Conservation (phyloP, 495 filamentous ascomycete genomes). For the Podospora sp. region DNA sequence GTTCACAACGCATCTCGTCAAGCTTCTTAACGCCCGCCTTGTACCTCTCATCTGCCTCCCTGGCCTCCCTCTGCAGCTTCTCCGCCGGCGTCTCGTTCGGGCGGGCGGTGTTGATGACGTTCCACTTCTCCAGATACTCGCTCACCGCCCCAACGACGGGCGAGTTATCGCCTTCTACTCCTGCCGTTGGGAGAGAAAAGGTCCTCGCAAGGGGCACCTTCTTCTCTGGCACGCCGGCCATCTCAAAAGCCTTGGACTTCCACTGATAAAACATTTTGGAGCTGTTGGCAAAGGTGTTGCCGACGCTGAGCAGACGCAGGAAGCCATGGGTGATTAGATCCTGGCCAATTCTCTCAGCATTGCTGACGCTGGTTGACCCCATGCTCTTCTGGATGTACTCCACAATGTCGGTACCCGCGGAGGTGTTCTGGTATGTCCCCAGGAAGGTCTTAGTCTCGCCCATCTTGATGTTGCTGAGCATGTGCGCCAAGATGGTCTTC, state of each 20-base stretch:
- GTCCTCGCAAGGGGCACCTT: constrained; percentile 71
- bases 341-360: constrained; percentile 91
- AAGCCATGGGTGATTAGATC: constrained; percentile 87
- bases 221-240: constrained; percentile 85
- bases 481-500: constrained; percentile 85
- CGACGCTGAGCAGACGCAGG: constrained; percentile 87
- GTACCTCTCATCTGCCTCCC: constrained; percentile 91
- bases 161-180: constrained; percentile 65
- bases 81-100: constrained; percentile 86
- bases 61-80: constrained; percentile 82
- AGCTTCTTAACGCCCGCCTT: constrained; percentile 81
- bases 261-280: constrained; percentile 97
- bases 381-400: constrained; percentile 91
- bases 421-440: constrained; percentile 90
- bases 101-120: constrained; percentile 83
- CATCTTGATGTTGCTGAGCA: constrained; percentile 82
- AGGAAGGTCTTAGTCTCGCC: constrained; percentile 94
- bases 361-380: constrained; percentile 77
- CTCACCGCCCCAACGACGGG: constrained; percentile 75
- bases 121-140: constrained; percentile 89
- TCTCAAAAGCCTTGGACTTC: constrained; percentile 86
- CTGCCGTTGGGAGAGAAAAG: constrained; percentile 60
- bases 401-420: constrained; percentile 86
- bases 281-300: constrained; percentile 94
- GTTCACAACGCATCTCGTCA: constrained; percentile 84